A percentile compares a stretch with the other conserved stretches of the same genome.
These are phyloP conservation scores for Blastomyces silverae DNA, from an alignment of 2,329 filamentous ascomycete genomes.

Conservation along the genomic window DNA sequence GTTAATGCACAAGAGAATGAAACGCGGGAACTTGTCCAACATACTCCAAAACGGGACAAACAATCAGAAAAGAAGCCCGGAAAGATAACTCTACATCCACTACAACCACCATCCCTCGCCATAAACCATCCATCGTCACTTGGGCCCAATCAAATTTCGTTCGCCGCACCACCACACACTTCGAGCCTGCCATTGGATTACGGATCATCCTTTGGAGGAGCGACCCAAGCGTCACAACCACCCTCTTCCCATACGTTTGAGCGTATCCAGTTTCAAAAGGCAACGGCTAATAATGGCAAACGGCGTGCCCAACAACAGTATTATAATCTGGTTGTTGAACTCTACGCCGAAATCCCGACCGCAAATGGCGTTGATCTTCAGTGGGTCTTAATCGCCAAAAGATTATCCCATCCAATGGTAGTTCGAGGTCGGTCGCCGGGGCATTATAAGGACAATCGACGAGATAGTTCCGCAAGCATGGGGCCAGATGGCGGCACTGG, in stretches of 20 bases:
- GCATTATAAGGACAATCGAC: slow-evolving; percentile 66
- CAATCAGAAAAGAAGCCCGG: slow-evolving; percentile 70
- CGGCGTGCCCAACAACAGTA: slow-evolving; percentile 84
- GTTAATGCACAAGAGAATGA: slow-evolving; percentile 71
- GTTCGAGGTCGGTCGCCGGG: slow-evolving; percentile 78
- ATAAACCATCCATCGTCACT: slow-evolving; percentile 26
- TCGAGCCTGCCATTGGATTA: slow-evolving; percentile 33
- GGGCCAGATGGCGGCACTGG: slow-evolving; percentile 59
- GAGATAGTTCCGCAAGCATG: slow-evolving; percentile 63
- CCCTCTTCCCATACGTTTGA: slow-evolving; percentile 63
- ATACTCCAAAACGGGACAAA: slow-evolving; percentile 87
- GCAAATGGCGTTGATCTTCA: slow-evolving; percentile 43
- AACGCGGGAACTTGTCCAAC: slow-evolving; percentile 75
- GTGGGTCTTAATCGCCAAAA: slow-evolving; percentile 64
- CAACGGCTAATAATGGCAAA: slow-evolving; percentile 90
- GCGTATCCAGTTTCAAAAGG: slow-evolving; percentile 88
- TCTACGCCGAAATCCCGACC: slow-evolving; percentile 60
- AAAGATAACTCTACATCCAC: slow-evolving; percentile 60
- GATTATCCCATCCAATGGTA: slow-evolving; percentile 73
- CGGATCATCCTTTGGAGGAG: slow-evolving; percentile 27
- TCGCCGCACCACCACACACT: slow-evolving; percentile 25
- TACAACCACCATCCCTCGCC: slow-evolving; percentile 48
- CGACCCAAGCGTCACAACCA: slow-evolving; percentile 31
- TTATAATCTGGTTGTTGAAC: slow-evolving; percentile 82
- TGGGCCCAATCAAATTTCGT: slow-evolving; percentile 26